These are phyloP conservation scores for Penicillium angulare DNA, from an alignment of 495 filamentous ascomycete genomes.

Conservation along the genomic window DNA sequence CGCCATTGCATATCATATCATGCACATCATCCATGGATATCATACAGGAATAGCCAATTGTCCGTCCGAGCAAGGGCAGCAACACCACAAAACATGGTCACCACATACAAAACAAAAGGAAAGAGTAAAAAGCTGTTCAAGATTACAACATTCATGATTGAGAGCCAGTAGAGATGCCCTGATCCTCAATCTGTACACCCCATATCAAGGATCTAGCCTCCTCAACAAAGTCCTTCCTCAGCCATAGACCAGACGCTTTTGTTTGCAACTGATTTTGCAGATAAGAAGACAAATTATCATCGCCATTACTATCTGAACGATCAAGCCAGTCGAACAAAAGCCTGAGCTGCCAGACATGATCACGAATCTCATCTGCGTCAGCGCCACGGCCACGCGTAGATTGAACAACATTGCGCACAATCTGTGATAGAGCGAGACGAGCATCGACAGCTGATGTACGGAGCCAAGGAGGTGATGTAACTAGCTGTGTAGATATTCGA, in stretches of 20 bases:
- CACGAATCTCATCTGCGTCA: constrained; percentile 47
- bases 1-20: constrained; percentile 17
- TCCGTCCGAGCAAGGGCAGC: neutral
- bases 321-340: constrained; percentile 84
- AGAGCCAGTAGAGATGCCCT: constrained; percentile 48
- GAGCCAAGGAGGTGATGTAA: constrained; percentile 39
- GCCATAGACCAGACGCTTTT: constrained; percentile 33
- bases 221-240: constrained; percentile 43
- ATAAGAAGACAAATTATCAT: constrained; percentile 33
- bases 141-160: neutral
- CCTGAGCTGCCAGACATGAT: constrained; percentile 71
- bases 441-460: constrained; percentile 73
- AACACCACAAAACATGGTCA: neutral
- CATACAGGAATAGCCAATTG: constrained; percentile 11
- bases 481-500: constrained; percentile 35
- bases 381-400: constrained; percentile 32
- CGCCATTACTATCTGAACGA: constrained; percentile 30
- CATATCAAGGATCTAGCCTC: constrained; percentile 46
- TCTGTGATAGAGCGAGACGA: constrained; percentile 66
- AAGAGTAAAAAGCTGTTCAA: neutral
- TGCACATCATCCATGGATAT: constrained; percentile 22
- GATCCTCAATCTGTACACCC: constrained; percentile 60
- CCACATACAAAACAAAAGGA: neutral
- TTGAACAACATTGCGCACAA: constrained; percentile 55
- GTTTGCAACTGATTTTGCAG: constrained; percentile 27